A percentile compares a stretch with the other conserved stretches of the same genome.
Evolutionary conservation across 768 basidiomycete species (phyloP).

Genomic region (Pholiota molesta): DNA sequence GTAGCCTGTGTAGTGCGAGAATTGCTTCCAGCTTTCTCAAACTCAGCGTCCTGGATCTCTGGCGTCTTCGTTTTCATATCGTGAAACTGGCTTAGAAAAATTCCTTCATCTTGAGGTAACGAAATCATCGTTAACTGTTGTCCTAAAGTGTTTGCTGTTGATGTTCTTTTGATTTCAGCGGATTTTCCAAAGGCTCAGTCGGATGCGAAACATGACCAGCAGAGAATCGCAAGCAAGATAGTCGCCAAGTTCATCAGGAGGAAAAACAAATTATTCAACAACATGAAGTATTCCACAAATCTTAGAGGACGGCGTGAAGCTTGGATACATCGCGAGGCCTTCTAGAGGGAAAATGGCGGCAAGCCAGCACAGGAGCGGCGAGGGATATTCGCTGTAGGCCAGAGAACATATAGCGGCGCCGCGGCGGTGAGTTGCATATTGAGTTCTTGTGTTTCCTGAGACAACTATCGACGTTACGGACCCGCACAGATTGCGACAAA

Average conservation of each 20-base stretch:
- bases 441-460: not conserved
- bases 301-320: not conserved
- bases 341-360: not conserved
- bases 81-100: not conserved
- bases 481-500: not conserved
- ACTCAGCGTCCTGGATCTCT: not conserved
- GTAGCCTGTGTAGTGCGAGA: not conserved
- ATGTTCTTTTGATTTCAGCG: not conserved
- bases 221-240: not conserved
- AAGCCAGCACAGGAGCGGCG: not conserved
- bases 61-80: not conserved
- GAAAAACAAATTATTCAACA: not conserved
- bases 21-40: not conserved
- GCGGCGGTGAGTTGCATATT: not conserved
- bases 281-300: not conserved
- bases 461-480: too few relatives aligned
- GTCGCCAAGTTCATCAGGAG: not conserved
- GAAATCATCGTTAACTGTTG: not conserved
- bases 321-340: not conserved
- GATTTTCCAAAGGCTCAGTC: not conserved
- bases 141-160: not conserved
- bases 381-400: not conserved
- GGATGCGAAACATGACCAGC: not conserved
- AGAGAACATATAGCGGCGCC: too few relatives aligned
- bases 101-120: not conserved